Percentiles rank a stretch among this genome's conserved stretches.
These are phyloP conservation scores for Yarrowia sp. DNA, from an alignment of 805 yeast genomes.

Conservation along the genomic window DNA sequence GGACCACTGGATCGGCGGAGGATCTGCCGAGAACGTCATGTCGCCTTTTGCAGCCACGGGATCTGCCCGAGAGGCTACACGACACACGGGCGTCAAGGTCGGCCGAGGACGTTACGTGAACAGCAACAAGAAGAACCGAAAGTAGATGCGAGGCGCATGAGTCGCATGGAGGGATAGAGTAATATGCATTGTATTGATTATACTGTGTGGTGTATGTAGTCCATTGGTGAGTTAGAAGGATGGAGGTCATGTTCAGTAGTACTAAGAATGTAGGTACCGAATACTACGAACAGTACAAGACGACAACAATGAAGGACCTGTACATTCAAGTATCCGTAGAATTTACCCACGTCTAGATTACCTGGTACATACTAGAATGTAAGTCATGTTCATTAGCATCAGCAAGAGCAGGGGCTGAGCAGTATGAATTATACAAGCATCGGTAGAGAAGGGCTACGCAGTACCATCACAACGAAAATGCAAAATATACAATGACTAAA, in stretches of 20 bases:
- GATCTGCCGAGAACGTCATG: conserved; percentile 70
- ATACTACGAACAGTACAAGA: too few species aligned
- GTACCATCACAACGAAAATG: too few species aligned
- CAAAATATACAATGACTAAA: too few species aligned
- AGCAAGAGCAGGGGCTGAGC: not conserved
- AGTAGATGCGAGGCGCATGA: not conserved
- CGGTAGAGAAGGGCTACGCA: too few species aligned
- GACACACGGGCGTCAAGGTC: conserved; percentile 67
- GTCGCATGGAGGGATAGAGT: not conserved
- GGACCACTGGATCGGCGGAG: conserved; percentile 92
- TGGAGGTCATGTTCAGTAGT: too few species aligned
- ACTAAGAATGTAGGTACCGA: too few species aligned
- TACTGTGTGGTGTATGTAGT: not conserved
- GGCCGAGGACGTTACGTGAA: conserved; percentile 84
- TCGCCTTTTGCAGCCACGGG: conserved; percentile 81
- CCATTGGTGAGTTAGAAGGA: too few species aligned
- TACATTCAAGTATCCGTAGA: too few species aligned
- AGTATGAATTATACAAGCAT: not conserved
- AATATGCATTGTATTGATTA: not conserved
- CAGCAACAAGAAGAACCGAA: conserved; percentile 43
- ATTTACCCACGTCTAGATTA: too few species aligned
- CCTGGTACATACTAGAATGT: too few species aligned
- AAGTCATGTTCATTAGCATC: too few species aligned
- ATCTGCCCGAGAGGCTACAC: conserved; percentile 46
- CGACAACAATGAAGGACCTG: too few species aligned